Percentiles rank a stretch among this genome's conserved stretches.
These are phyloP conservation scores for Halenospora varia DNA, from an alignment of 495 filamentous ascomycete genomes.

Conservation along the genomic window DNA sequence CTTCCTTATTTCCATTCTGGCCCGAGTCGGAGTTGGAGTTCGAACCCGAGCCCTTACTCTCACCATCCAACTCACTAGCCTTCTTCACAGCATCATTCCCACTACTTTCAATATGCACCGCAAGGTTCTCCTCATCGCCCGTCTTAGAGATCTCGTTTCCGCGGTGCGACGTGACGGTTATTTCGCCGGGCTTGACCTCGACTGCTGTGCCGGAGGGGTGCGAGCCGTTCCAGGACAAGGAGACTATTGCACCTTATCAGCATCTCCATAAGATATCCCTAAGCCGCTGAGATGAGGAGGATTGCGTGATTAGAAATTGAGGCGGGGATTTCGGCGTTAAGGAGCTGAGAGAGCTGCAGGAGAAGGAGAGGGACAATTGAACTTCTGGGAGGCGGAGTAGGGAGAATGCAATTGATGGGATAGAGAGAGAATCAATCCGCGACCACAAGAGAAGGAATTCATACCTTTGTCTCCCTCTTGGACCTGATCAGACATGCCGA, in stretches of 20 bases:
- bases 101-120: constrained; percentile 47
- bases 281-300: background rate
- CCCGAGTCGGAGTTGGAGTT: constrained; percentile 18
- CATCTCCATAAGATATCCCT: too few relatives aligned
- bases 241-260: constrained; percentile 37
- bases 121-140: constrained; percentile 52
- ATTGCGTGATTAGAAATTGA: background rate
- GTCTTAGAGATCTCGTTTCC: constrained; percentile 62
- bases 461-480: constrained; percentile 26
- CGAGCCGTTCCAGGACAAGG: constrained; percentile 53
- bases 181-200: constrained; percentile 51
- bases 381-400: too few relatives aligned
- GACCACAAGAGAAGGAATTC: background rate
- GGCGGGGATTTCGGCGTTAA: background rate
- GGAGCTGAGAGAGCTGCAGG: background rate
- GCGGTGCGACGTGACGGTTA: constrained; percentile 52
- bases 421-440: background rate
- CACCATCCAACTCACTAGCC: constrained; percentile 48
- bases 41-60: constrained; percentile 26
- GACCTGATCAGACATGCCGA: constrained; percentile 16
- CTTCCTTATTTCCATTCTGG: constrained; percentile 30
- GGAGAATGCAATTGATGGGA: background rate
- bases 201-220: constrained; percentile 50
- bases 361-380: background rate
- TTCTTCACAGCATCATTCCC: constrained; percentile 65